phyloP scores from a whole-genome alignment of 805 yeast genomes.

The Lipomyces lipofer region DNA sequence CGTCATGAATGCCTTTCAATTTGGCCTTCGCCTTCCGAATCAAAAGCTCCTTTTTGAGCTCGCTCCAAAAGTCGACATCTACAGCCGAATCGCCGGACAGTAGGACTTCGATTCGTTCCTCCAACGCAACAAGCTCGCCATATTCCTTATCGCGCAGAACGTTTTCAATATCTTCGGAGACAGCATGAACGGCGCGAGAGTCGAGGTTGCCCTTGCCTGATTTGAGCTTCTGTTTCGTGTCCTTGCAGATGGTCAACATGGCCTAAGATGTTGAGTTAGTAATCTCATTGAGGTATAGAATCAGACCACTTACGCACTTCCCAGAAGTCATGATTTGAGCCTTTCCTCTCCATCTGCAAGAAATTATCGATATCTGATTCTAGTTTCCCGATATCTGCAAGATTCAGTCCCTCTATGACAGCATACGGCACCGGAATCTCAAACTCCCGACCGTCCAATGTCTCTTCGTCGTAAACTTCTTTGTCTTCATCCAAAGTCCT shows the following conservation, averaged over 20 bases:
- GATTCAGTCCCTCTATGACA: constrained; percentile 27
- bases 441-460: constrained; percentile 23
- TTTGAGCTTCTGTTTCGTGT: constrained; percentile 2
- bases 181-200: constrained; percentile 4
- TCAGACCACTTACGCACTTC: constrained; percentile 14
- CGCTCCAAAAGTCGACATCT: constrained; percentile 39
- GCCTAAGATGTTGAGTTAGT: background rate
- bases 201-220: background rate
- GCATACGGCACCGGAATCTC: constrained; percentile 30
- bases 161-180: constrained; percentile 35
- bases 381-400: constrained; percentile 23
- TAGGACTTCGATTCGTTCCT: constrained; percentile 29
- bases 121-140: constrained; percentile 34
- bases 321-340: constrained; percentile 33
- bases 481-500: constrained; percentile 21
- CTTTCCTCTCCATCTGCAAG: constrained; percentile 12
- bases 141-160: constrained; percentile 34
- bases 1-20: constrained; percentile 18
- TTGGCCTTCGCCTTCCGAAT: constrained; percentile 30
- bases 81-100: constrained; percentile 27
- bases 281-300: background rate
- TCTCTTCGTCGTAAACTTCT: constrained; percentile 28
- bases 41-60: constrained; percentile 31
- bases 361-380: constrained; percentile 18
- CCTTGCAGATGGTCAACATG: constrained; percentile 21